A percentile compares a stretch with the other conserved stretches of the same genome.
These are phyloP conservation scores for Eutrema yunnanense DNA, from an alignment of 345 rosid species.

Conservation along the genomic window DNA sequence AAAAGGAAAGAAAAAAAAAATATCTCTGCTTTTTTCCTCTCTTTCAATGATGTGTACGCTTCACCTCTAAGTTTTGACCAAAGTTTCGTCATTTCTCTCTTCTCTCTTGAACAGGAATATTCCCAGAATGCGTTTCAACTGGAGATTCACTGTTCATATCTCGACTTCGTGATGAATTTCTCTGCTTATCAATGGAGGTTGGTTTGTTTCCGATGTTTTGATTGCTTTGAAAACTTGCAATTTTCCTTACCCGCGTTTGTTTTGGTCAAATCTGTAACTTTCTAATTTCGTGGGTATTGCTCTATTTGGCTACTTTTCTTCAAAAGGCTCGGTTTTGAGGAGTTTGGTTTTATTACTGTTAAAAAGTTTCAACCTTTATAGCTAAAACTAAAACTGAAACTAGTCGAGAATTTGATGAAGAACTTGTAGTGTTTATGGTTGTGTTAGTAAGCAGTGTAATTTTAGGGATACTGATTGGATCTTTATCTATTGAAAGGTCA, in stretches of 20 bases:
- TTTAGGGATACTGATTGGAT: neutral
- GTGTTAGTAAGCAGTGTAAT: neutral
- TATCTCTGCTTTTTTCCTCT: neutral
- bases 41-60: slow-evolving; percentile 15
- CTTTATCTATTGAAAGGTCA: neutral
- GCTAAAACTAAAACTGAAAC: neutral
- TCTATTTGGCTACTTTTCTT: neutral
- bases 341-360: neutral
- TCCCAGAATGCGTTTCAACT: neutral
- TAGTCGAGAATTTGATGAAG: neutral
- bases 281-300: neutral
- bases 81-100: neutral
- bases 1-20: neutral
- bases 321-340: neutral
- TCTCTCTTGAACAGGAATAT: slow-evolving; percentile 9
- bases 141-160: slow-evolving; percentile 6
- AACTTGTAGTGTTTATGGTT: slow-evolving; percentile 1
- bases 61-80: slow-evolving; percentile 33
- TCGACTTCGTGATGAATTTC: neutral
- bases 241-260: neutral
- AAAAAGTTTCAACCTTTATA: slow-evolving; percentile 6
- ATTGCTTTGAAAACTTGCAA: neutral
- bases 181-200: slow-evolving; percentile 25
- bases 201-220: neutral
- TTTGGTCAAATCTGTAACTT: neutral